Conservation (phyloP, 2,329 filamentous ascomycete genomes). For the Capronia coronata region DNA sequence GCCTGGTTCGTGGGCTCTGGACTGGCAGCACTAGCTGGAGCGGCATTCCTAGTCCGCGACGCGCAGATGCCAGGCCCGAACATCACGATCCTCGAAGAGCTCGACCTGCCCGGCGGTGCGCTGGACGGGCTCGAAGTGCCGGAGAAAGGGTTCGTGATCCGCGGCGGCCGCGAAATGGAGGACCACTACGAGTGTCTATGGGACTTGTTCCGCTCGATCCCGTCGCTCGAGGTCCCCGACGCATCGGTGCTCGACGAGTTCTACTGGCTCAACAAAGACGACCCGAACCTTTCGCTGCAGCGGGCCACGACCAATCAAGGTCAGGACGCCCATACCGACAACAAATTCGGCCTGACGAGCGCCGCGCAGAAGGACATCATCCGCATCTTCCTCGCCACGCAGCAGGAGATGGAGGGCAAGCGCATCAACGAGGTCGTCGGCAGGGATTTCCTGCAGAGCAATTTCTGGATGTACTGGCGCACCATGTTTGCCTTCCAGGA, state of each 20-base stretch:
- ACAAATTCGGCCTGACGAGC: conserved; percentile 7
- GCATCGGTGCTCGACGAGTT: conserved; percentile 17
- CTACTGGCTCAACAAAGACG: conserved; percentile 18
- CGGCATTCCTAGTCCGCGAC: conserved; percentile 35
- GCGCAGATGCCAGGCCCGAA: conserved; percentile 32
- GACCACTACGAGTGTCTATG: conserved; percentile 34
- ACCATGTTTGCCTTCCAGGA: conserved; percentile 31
- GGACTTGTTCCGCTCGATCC: conserved; percentile 33
- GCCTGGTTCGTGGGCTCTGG: conserved; percentile 36
- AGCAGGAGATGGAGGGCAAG: conserved; percentile 29
- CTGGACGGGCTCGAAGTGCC: conserved; percentile 31
- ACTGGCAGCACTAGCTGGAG: conserved; percentile 34
- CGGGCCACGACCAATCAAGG: conserved; percentile 11
- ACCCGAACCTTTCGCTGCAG: conserved; percentile 12
- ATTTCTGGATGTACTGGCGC: conserved; percentile 30
- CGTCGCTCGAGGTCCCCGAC: conserved; percentile 23
- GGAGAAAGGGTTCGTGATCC: conserved; percentile 35
- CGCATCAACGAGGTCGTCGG: conserved; percentile 31
- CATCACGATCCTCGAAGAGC: conserved; percentile 35
- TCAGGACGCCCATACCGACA: conserved; percentile 13
- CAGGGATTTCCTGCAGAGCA: conserved; percentile 28
- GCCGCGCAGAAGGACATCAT: conserved; percentile 11
- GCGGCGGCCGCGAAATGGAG: conserved; percentile 34
- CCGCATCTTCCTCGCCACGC: conserved; percentile 15
- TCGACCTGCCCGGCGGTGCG: conserved; percentile 31